Percentiles rank a stretch among this genome's conserved stretches.
phyloP scores from a whole-genome alignment of 345 rosid species.

The Limnanthes douglasii region DNA sequence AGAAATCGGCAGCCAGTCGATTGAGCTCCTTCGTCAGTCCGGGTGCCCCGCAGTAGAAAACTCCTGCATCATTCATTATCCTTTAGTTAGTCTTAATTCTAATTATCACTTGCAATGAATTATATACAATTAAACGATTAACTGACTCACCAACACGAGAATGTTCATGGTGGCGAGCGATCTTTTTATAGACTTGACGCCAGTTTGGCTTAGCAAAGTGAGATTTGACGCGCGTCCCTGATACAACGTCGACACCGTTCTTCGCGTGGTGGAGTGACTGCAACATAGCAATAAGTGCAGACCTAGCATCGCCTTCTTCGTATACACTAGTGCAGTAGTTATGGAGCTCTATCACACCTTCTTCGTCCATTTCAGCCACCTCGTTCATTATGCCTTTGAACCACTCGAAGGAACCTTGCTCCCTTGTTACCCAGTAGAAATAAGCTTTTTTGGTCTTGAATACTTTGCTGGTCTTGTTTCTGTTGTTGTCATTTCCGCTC shows the following conservation, averaged over 20 bases:
- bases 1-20: slow-evolving; percentile 48
- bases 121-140: no score
- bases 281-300: slow-evolving; percentile 61
- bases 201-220: slow-evolving; percentile 67
- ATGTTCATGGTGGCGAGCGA: slow-evolving; percentile 37
- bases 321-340: slow-evolving; percentile 70
- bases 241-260: slow-evolving; percentile 49
- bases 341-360: slow-evolving; percentile 52
- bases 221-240: slow-evolving; percentile 55
- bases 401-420: slow-evolving; percentile 72
- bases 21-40: slow-evolving; percentile 35
- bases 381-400: slow-evolving; percentile 40
- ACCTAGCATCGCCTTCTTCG: slow-evolving; percentile 63
- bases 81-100: background rate
- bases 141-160: slow-evolving; percentile 43
- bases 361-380: slow-evolving; percentile 20
- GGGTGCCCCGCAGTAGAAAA: slow-evolving; percentile 61
- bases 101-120: background rate
- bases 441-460: slow-evolving; percentile 53
- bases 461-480: slow-evolving; percentile 11
- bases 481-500: slow-evolving; percentile 19
- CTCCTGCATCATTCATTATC: slow-evolving; percentile 48
- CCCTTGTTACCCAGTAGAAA: slow-evolving; percentile 71
- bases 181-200: slow-evolving; percentile 39
- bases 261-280: slow-evolving; percentile 50